Percentiles rank a stretch among this genome's conserved stretches.
These are phyloP conservation scores for Cryptococcus sp. DNA, from an alignment of 1,284 basidiomycete genomes.

Conservation along the genomic window DNA sequence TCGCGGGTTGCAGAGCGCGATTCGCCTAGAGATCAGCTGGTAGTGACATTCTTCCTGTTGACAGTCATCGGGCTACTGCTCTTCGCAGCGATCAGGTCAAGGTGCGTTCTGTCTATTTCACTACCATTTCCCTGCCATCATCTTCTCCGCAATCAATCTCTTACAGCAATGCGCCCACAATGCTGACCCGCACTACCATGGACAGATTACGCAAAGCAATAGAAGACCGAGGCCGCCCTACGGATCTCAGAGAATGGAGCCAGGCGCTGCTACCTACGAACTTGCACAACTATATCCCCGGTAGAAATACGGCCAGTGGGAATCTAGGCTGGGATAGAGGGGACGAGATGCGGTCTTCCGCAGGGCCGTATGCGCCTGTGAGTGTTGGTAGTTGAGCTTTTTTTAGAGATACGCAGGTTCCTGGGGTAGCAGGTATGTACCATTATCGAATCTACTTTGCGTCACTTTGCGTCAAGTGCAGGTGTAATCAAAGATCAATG, in stretches of 20 bases:
- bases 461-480: background rate
- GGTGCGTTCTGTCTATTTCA: slow-evolving; percentile 26
- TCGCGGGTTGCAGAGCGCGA: slow-evolving; percentile 64
- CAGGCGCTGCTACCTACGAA: slow-evolving; percentile 31
- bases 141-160: background rate
- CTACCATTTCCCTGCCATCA: background rate
- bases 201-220: slow-evolving; percentile 41
- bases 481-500: background rate
- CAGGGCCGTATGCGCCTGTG: slow-evolving; percentile 22
- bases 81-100: slow-evolving; percentile 71
- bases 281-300: slow-evolving; percentile 15
- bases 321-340: background rate
- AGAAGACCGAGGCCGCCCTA: slow-evolving; percentile 40
- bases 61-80: slow-evolving; percentile 80
- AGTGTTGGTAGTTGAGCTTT: slow-evolving; percentile 21
- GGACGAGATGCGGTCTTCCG: slow-evolving; percentile 15
- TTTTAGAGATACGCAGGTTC: too few relatives aligned
- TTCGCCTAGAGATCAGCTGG: slow-evolving; percentile 84
- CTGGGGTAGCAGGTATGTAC: background rate
- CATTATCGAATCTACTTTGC: background rate
- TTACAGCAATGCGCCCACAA: background rate
- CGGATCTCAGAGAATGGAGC: slow-evolving; percentile 46
- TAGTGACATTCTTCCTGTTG: slow-evolving; percentile 84
- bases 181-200: background rate
- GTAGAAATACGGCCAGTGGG: slow-evolving; percentile 1